Evolutionary conservation across 805 yeast genomes (phyloP).

Genomic region (Kazachstania taianensis): DNA sequence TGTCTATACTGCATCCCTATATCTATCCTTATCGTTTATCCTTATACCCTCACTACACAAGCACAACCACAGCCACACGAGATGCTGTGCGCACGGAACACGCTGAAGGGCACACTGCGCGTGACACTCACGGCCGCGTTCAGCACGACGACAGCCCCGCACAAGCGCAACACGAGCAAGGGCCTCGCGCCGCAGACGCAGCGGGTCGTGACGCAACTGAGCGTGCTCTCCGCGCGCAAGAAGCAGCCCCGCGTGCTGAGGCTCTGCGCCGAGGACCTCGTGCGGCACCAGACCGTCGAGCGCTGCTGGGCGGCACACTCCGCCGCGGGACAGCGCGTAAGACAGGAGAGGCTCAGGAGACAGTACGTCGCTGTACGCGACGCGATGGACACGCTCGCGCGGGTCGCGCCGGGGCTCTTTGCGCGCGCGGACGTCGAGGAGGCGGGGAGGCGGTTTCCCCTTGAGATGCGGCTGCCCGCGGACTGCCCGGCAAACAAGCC

Average conservation of each 20-base stretch:
- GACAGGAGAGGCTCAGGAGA: conserved; percentile 35
- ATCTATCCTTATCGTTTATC: too few species aligned
- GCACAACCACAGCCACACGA: neutral
- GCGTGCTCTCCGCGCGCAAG: conserved; percentile 77
- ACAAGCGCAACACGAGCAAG: conserved; percentile 37
- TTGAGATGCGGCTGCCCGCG: conserved; percentile 81
- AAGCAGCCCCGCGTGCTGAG: conserved; percentile 79
- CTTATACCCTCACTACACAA: too few species aligned
- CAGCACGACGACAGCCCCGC: neutral
- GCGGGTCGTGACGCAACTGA: conserved; percentile 44
- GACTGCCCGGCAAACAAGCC: conserved; percentile 67
- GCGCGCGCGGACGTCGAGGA: conserved; percentile 52
- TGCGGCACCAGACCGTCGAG: conserved; percentile 74
- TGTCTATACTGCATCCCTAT: too few species aligned
- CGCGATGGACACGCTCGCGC: conserved; percentile 65
- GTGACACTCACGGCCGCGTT: neutral
- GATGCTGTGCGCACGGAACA: neutral
- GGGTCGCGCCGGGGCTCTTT: conserved; percentile 44
- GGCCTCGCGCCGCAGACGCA: conserved; percentile 36
- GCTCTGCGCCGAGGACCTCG: conserved; percentile 59
- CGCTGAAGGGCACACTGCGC: too few species aligned
- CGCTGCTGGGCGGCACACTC: conserved; percentile 70
- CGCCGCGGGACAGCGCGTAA: conserved; percentile 38
- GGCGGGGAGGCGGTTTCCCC: conserved; percentile 55
- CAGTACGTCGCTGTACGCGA: conserved; percentile 58